Percentiles rank a stretch among this genome's conserved stretches.
phyloP scores from a whole-genome alignment of 345 rosid genomes.

The Litchi chinensis region DNA sequence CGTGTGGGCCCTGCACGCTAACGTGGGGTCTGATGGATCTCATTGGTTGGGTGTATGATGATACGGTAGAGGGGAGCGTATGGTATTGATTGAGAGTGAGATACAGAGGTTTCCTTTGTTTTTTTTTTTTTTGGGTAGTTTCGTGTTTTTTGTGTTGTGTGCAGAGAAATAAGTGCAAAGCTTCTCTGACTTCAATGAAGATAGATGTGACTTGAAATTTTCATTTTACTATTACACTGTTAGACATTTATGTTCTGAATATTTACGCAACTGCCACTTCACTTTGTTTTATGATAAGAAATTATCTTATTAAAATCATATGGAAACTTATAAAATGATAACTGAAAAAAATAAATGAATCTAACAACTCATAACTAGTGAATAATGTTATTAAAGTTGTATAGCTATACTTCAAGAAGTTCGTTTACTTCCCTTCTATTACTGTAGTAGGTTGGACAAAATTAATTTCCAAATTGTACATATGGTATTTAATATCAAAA shows the following conservation, averaged over 20 bases:
- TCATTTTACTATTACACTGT: not conserved
- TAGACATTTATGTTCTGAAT: not conserved
- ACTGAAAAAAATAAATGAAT: too few relatives aligned
- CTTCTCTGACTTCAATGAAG: not conserved
- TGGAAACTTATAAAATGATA: too few relatives aligned
- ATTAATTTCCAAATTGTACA: too few relatives aligned
- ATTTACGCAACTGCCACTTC: not conserved
- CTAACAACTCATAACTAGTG: too few relatives aligned
- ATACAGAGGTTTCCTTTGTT: not conserved
- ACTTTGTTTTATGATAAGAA: not conserved
- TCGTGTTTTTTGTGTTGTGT: too few relatives aligned
- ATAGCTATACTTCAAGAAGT: too few relatives aligned
- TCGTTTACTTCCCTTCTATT: too few relatives aligned
- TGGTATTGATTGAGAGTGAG: not conserved
- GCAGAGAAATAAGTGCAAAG: too few relatives aligned
- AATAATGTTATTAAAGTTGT: too few relatives aligned
- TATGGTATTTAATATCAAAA: too few relatives aligned
- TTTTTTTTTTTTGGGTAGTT: not conserved
- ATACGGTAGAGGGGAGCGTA: not conserved
- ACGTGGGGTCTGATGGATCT: not conserved
- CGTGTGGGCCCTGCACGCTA: conserved; percentile 11
- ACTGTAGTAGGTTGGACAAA: too few relatives aligned
- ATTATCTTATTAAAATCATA: too few relatives aligned
- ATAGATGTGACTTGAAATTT: not conserved
- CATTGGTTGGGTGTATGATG: not conserved